Evolutionary conservation across 2,329 filamentous ascomycete species (phyloP).

Genomic region (Hymenoscyphus repandus): DNA sequence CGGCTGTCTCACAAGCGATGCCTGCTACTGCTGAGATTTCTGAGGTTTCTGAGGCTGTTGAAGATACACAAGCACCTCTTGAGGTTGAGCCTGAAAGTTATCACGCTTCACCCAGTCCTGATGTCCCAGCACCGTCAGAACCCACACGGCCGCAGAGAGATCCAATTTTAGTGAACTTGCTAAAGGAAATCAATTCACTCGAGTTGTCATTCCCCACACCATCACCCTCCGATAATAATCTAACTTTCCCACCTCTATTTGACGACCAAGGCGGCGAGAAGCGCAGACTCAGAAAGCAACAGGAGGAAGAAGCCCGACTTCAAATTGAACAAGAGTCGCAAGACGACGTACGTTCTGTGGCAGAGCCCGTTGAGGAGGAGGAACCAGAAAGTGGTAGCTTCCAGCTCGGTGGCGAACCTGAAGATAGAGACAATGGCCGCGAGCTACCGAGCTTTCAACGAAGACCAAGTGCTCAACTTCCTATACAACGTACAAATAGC

Average conservation of each 20-base stretch:
- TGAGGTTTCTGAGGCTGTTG: slow-evolving; percentile 39
- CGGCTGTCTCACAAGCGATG: slow-evolving; percentile 59
- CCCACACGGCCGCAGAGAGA: slow-evolving; percentile 18
- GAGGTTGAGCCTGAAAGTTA: slow-evolving; percentile 7
- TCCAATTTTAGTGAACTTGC: slow-evolving; percentile 33
- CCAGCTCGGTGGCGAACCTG: slow-evolving; percentile 87
- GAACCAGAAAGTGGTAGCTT: slow-evolving; percentile 77
- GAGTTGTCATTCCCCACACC: slow-evolving; percentile 42
- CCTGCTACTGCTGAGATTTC: slow-evolving; percentile 46
- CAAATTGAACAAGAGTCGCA: slow-evolving; percentile 50
- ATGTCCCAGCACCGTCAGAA: slow-evolving; percentile 10
- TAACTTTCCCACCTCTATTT: slow-evolving; percentile 70
- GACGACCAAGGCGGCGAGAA: slow-evolving; percentile 78
- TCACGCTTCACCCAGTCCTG: slow-evolving; percentile 4
- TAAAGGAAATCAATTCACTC: slow-evolving; percentile 42
- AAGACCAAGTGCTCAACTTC: slow-evolving; percentile 65
- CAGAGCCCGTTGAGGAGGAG: slow-evolving; percentile 56
- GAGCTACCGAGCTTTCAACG: slow-evolving; percentile 48
- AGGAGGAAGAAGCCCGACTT: slow-evolving; percentile 53
- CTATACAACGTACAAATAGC: slow-evolving; percentile 61
- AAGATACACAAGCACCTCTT: slow-evolving; percentile 33
- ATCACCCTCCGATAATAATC: slow-evolving; percentile 40
- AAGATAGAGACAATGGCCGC: slow-evolving; percentile 61
- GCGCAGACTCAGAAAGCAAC: slow-evolving; percentile 67
- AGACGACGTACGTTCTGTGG: slow-evolving; percentile 42